These are phyloP conservation scores for Kurtzmaniella natalensis DNA, from an alignment of 1,139 yeast genomes.

Conservation along the genomic window DNA sequence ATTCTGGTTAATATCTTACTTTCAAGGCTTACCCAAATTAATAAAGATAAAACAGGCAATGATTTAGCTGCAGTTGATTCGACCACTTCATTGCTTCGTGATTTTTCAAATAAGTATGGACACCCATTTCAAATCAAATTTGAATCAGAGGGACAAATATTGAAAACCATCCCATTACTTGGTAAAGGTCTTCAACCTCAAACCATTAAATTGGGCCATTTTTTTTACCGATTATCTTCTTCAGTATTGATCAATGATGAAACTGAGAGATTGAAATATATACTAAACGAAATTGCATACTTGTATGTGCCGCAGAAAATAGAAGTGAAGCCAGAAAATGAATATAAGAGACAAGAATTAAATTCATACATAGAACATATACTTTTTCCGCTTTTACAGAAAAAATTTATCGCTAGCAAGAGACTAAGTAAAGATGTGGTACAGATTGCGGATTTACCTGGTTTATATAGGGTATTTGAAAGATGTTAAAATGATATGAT, in stretches of 20 bases:
- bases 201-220: conserved; percentile 58
- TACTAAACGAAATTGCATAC: conserved; percentile 65
- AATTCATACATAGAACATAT: conserved; percentile 47
- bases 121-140: conserved; percentile 53
- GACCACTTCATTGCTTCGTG: too few species aligned
- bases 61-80: background rate
- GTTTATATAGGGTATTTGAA: conserved; percentile 86
- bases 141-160: conserved; percentile 16
- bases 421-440: conserved; percentile 51
- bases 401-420: conserved; percentile 62
- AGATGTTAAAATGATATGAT: conserved; percentile 49
- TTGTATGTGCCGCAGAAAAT: conserved; percentile 64
- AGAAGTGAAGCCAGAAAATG: conserved; percentile 12
- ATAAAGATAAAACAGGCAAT: background rate
- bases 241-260: conserved; percentile 65
- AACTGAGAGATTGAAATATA: conserved; percentile 57
- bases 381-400: conserved; percentile 64
- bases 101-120: too few species aligned
- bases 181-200: conserved; percentile 61
- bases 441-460: conserved; percentile 90
- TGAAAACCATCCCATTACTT: conserved; percentile 63
- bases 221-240: conserved; percentile 58
- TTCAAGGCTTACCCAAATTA: background rate
- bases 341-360: conserved; percentile 14
- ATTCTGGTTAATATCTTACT: conserved; percentile 17